Evolutionary conservation across 78 protist genomes (phyloP).

Genomic region (Speleostelium caveatum): DNA sequence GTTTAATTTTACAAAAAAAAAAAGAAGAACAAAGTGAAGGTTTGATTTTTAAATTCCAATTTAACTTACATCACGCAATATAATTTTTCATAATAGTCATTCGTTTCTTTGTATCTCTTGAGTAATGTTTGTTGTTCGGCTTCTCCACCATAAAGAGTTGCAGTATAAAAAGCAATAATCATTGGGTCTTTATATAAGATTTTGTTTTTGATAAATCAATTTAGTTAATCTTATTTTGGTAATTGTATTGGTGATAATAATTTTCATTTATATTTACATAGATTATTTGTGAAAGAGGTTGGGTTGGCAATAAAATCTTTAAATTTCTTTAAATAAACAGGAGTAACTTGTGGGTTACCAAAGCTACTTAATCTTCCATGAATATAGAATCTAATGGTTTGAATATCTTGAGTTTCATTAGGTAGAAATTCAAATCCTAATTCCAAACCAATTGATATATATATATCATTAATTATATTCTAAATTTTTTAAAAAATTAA

Average conservation of each 20-base stretch:
- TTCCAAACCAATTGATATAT: slow-evolving; percentile 32
- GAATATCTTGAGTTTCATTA: slow-evolving; percentile 13
- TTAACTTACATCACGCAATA: neutral
- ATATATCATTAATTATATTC: slow-evolving; percentile 13
- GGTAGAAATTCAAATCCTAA: slow-evolving; percentile 38
- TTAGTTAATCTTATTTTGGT: too few species aligned
- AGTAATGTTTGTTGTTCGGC: slow-evolving; percentile 17
- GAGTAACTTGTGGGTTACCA: slow-evolving; percentile 3
- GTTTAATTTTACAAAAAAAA: too few species aligned
- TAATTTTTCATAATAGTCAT: slow-evolving; percentile 10
- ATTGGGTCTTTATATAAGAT: too few species aligned
- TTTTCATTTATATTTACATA: too few species aligned
- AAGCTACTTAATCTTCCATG: neutral
- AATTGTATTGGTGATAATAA: too few species aligned
- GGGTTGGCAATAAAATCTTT: neutral
- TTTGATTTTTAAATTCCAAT: too few species aligned
- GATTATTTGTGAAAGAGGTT: slow-evolving; percentile 12
- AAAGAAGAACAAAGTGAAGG: too few species aligned
- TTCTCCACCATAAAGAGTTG: slow-evolving; percentile 23
- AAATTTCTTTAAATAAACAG: slow-evolving; percentile 33
- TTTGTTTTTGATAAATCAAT: too few species aligned
- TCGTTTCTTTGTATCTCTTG: slow-evolving; percentile 6
- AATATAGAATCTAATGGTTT: slow-evolving; percentile 16
- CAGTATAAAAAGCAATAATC: slow-evolving; percentile 2
- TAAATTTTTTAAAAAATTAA: too few species aligned